Evolutionary conservation across 148 eudicot genomes (phyloP).

Genomic region (Chenopodium album): DNA sequence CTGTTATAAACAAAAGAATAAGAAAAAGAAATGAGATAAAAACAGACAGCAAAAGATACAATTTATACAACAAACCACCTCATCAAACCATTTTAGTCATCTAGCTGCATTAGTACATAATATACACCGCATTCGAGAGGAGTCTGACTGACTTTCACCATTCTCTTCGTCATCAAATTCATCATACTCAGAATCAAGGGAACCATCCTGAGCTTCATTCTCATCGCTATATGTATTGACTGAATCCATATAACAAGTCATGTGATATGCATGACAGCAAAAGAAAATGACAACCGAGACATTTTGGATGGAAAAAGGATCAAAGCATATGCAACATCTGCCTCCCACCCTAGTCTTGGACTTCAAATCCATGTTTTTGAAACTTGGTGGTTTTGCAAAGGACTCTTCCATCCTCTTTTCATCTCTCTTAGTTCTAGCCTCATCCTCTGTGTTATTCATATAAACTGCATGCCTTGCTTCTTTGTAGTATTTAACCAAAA

Average conservation of each 20-base stretch:
- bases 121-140: conserved; percentile 65
- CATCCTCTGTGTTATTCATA: conserved; percentile 74
- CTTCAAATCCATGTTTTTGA: conserved; percentile 63
- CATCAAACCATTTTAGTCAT: conserved; percentile 52
- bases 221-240: conserved; percentile 46
- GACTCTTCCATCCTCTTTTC: conserved; percentile 39
- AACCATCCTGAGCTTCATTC: conserved; percentile 32
- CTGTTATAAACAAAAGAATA: conserved; percentile 4
- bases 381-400: conserved; percentile 42
- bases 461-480: conserved; percentile 84
- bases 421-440: conserved; percentile 61
- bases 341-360: conserved; percentile 78
- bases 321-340: conserved; percentile 92
- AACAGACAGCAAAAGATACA: not conserved
- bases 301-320: conserved; percentile 75
- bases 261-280: conserved; percentile 89
- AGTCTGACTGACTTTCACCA: conserved; percentile 36
- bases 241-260: conserved; percentile 78
- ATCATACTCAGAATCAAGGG: conserved; percentile 34
- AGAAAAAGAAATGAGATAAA: not conserved
- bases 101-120: conserved; percentile 90
- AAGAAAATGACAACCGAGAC: conserved; percentile 74
- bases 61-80: conserved; percentile 22
- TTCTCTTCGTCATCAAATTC: conserved; percentile 50
- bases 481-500: conserved; percentile 79